Base-by-base conservation (phyloP, 83 land plant genomes). In the Picea mariana region DNA sequence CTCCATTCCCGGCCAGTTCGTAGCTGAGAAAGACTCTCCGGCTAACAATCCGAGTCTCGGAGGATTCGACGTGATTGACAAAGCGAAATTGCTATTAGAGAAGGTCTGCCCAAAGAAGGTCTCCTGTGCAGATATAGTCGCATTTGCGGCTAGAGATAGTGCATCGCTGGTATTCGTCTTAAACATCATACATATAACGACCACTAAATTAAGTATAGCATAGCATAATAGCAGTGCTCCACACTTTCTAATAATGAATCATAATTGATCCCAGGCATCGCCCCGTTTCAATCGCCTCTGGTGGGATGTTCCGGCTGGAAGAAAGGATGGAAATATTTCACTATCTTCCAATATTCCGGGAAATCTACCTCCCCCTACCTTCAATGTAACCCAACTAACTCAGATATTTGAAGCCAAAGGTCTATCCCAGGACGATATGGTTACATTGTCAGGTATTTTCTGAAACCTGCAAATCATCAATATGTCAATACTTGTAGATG, bases 51-150 rank as follows among this genome's bases (percentile, higher is more conserved):
- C 84, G 5, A 87, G 88, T 61, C 82, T 87, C 0, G 47, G 85
- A 75, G 91, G 90, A 27, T 89, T 85, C 52, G 84, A 90, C 24
- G 85, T 90, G 68, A 90, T 95, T 34, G 93, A 89, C 83, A 67
- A 58, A 7, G 87, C 87, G n/a, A 95, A 95, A 79, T 72, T 89
- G 20, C 78, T 82, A 23, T 38, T 93, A 7, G 97, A 94, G 84
- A 83, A 60, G 1, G 59, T 12, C 0, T 94, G 95, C 52, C 81
- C 85, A 38, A 89, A 90, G 8, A 86, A 85, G 0, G 97, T 94
- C 2, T 94, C 97, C 0, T 94, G 97, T 79, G 95, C 95, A 20
- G 97, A 95, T 38, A 91, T 95, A 18, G 79, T 93, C 6, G 93
- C 93, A 4, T 88, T 91, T 61, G 91, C 91, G 3, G 89, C 95